A percentile compares a stretch with the other conserved stretches of the same genome.
Evolutionary conservation across 352 stramenopile genomes (phyloP).

Genomic region (Phytopythium cucurbitacearum): DNA sequence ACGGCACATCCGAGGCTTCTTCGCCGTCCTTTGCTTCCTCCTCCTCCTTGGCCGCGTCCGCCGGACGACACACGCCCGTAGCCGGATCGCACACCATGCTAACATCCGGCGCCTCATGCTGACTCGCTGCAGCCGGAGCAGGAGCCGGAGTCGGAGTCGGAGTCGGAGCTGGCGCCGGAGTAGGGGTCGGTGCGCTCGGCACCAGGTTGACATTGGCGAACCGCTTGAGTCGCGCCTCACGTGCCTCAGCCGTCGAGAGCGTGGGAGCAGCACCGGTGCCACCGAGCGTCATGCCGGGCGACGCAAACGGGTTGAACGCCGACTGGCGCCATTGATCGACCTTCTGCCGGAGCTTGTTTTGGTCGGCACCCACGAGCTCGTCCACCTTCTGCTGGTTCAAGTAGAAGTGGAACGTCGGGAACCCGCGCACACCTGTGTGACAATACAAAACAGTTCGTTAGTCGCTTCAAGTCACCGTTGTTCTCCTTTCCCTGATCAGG

Average conservation of each 20-base stretch:
- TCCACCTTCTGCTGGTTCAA: slow-evolving; percentile 86
- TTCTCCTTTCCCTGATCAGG: no score
- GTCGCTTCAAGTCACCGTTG: no score
- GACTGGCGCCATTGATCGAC: slow-evolving; percentile 87
- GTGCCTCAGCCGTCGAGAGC: slow-evolving; percentile 45
- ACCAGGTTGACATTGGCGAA: slow-evolving; percentile 68
- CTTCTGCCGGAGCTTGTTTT: slow-evolving; percentile 77
- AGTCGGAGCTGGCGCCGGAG: slow-evolving; percentile 10
- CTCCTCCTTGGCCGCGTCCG: slow-evolving; percentile 13
- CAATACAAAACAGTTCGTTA: neutral
- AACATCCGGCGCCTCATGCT: slow-evolving; percentile 15
- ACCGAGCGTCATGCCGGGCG: slow-evolving; percentile 56
- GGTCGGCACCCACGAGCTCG: slow-evolving; percentile 83
- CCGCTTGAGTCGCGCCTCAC: slow-evolving; percentile 73
- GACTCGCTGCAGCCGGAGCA: slow-evolving; percentile 5
- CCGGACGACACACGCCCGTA: slow-evolving; percentile 48
- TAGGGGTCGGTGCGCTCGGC: slow-evolving; percentile 14
- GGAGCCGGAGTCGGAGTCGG: slow-evolving; percentile 11
- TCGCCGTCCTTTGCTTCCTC: slow-evolving; percentile 25
- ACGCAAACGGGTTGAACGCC: slow-evolving; percentile 84
- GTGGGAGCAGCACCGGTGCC: slow-evolving; percentile 15
- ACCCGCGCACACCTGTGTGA: slow-evolving; percentile 58
- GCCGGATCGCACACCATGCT: slow-evolving; percentile 67
- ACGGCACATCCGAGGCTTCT: slow-evolving; percentile 30
- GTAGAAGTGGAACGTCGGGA: slow-evolving; percentile 92